phyloP scores from a whole-genome alignment of 1,139 yeast species.

The Sugiyamaella pinicola region DNA sequence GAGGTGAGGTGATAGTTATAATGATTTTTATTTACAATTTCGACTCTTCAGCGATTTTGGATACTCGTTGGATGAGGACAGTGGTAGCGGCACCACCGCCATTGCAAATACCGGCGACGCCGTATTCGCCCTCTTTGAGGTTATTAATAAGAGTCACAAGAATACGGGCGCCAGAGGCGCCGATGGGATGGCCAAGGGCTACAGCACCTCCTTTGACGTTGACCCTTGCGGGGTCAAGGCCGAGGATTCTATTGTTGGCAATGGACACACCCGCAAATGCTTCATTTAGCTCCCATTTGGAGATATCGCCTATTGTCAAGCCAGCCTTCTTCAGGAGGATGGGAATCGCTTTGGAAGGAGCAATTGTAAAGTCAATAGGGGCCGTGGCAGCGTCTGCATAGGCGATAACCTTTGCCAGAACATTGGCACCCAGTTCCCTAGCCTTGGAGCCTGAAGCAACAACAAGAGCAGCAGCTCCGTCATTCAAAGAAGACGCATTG shows the following conservation, averaged over 20 bases:
- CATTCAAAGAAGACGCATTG: constrained; percentile 88
- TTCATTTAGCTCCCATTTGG: constrained; percentile 85
- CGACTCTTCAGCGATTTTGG: constrained; percentile 27
- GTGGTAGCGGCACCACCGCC: constrained; percentile 98
- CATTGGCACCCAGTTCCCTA: constrained; percentile 65
- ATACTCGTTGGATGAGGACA: constrained; percentile 60
- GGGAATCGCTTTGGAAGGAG: constrained; percentile 90
- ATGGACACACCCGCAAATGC: constrained; percentile 92
- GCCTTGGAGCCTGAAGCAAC: constrained; percentile 75
- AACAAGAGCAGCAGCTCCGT: constrained; percentile 91
- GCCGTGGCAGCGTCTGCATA: constrained; percentile 96
- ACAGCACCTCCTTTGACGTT: constrained; percentile 96
- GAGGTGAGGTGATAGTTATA: no score
- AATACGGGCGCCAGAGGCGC: constrained; percentile 93
- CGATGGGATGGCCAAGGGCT: constrained; percentile 93
- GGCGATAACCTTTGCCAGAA: constrained; percentile 72
- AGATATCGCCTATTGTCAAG: constrained; percentile 48
- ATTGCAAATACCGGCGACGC: constrained; percentile 92
- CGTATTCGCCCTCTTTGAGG: constrained; percentile 80
- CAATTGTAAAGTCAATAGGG: constrained; percentile 90
- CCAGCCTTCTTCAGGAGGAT: constrained; percentile 71
- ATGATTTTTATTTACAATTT: constrained; percentile 10
- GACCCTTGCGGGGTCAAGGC: constrained; percentile 66
- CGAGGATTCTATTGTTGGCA: constrained; percentile 73
- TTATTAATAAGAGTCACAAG: constrained; percentile 76